Conservation (phyloP, 176 grass and related monocot species). For the Tuctoria greenei region DNA sequence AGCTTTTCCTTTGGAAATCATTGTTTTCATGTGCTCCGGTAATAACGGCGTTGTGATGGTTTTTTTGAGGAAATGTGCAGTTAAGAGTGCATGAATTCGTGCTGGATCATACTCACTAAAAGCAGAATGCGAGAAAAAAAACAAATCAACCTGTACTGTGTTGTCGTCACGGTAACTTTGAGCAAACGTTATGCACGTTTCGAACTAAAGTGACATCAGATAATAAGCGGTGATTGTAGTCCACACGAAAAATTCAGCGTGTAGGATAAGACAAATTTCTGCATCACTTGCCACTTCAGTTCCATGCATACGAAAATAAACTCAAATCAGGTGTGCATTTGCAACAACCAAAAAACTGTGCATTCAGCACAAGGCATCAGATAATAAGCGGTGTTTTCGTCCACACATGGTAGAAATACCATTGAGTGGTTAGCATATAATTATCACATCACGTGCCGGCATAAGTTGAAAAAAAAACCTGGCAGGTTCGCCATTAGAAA, state of each 20-base stretch:
- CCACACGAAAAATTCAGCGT: slow-evolving; percentile 47
- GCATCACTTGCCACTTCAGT: slow-evolving; percentile 40
- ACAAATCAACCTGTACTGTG: no score
- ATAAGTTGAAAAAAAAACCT: not conserved
- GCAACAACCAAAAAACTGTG: not conserved
- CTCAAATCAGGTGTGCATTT: no score
- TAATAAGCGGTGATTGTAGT: slow-evolving; percentile 59
- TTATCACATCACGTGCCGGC: slow-evolving; percentile 42
- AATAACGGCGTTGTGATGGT: no score
- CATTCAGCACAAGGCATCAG: slow-evolving; percentile 48
- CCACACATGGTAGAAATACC: slow-evolving; percentile 45
- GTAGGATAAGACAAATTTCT: slow-evolving; percentile 36
- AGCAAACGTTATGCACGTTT: not conserved
- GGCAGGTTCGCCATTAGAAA: not conserved
- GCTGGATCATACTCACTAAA: no score
- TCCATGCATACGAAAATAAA: not conserved
- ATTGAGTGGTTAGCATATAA: slow-evolving; percentile 64
- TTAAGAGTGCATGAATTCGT: no score
- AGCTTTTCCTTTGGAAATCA: no score
- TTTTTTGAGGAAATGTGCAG: no score
- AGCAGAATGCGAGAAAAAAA: no score
- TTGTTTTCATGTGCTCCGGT: no score
- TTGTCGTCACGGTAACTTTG: not conserved
- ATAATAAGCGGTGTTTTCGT: slow-evolving; percentile 63
- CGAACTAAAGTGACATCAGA: slow-evolving; percentile 40